Percentiles rank a stretch among this genome's conserved stretches.
Evolutionary conservation across 1,284 basidiomycete genomes (phyloP).

Genomic region (Malassezia furfur): DNA sequence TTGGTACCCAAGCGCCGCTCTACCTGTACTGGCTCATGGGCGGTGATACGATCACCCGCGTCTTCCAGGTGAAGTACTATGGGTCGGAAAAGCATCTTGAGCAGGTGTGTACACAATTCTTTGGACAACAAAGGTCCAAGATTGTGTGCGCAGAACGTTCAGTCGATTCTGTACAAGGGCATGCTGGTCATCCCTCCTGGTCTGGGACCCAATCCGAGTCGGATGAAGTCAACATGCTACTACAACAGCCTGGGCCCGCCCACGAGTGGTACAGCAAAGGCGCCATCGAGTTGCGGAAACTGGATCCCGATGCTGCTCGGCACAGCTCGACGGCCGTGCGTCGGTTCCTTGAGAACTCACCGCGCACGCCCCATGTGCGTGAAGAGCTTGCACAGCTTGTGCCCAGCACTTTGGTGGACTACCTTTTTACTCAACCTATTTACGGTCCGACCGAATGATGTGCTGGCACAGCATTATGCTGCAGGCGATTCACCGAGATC

Average conservation of each 20-base stretch:
- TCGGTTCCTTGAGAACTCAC: constrained; percentile 3
- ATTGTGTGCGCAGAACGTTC: constrained; percentile 52
- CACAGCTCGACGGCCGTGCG: constrained; percentile 30
- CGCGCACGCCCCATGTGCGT: constrained; percentile 7
- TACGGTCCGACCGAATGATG: constrained; percentile 14
- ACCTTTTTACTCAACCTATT: constrained; percentile 20
- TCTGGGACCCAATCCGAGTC: constrained; percentile 5
- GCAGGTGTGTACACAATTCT: constrained; percentile 56
- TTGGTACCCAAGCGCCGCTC: neutral
- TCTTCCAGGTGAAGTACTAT: constrained; percentile 75
- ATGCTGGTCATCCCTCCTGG: neutral
- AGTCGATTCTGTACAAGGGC: constrained; percentile 4
- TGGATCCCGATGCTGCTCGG: constrained; percentile 19
- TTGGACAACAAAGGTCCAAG: constrained; percentile 55
- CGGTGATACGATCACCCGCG: constrained; percentile 74
- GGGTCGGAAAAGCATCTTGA: constrained; percentile 54
- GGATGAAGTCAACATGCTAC: constrained; percentile 21
- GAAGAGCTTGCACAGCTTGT: constrained; percentile 16
- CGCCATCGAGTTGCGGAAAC: constrained; percentile 21
- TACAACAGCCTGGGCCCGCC: neutral
- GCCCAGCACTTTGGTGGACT: constrained; percentile 23
- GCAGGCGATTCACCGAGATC: neutral
- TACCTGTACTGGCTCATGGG: constrained; percentile 65
- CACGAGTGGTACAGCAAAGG: constrained; percentile 22
- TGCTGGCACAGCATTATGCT: too few relatives aligned